These are phyloP conservation scores for Starmerella apicola DNA, from an alignment of 805 yeast genomes.

Conservation along the genomic window DNA sequence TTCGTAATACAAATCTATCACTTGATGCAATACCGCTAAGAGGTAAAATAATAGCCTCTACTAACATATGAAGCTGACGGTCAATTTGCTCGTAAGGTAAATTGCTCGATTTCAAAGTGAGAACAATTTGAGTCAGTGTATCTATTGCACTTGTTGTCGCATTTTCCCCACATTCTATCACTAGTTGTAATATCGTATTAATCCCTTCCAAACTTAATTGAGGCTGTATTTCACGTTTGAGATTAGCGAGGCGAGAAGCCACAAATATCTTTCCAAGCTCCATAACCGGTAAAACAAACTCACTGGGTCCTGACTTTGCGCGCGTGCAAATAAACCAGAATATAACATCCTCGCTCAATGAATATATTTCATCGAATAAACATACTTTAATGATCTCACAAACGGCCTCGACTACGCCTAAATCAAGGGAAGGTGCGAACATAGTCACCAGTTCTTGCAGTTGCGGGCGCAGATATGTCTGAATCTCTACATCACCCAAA, in stretches of 20 bases:
- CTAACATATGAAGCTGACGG: too few species aligned
- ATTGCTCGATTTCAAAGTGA: neutral
- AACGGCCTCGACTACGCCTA: slow-evolving; percentile 48
- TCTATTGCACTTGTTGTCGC: slow-evolving; percentile 1
- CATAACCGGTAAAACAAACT: slow-evolving; percentile 19
- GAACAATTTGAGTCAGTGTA: slow-evolving; percentile 21
- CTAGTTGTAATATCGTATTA: neutral
- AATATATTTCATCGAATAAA: slow-evolving; percentile 40
- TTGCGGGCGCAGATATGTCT: slow-evolving; percentile 26
- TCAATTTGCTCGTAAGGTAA: too few species aligned
- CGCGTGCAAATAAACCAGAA: slow-evolving; percentile 32
- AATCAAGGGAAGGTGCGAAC: slow-evolving; percentile 33
- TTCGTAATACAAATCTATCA: slow-evolving; percentile 46
- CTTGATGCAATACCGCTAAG: slow-evolving; percentile 33
- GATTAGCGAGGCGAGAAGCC: slow-evolving; percentile 13
- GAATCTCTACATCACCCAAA: neutral
- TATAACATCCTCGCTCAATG: slow-evolving; percentile 38
- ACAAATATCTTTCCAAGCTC: slow-evolving; percentile 25
- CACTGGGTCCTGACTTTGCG: slow-evolving; percentile 20
- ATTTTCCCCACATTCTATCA: neutral
- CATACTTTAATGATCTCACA: slow-evolving; percentile 54
- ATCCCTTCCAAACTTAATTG: neutral
- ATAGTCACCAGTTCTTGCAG: slow-evolving; percentile 33
- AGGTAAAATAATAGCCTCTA: slow-evolving; percentile 26
- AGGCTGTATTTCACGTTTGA: neutral